Percentiles rank a stretch among this genome's conserved stretches.
phyloP scores from a whole-genome alignment of 169 alveolate species.

The Plasmodium sp. region DNA sequence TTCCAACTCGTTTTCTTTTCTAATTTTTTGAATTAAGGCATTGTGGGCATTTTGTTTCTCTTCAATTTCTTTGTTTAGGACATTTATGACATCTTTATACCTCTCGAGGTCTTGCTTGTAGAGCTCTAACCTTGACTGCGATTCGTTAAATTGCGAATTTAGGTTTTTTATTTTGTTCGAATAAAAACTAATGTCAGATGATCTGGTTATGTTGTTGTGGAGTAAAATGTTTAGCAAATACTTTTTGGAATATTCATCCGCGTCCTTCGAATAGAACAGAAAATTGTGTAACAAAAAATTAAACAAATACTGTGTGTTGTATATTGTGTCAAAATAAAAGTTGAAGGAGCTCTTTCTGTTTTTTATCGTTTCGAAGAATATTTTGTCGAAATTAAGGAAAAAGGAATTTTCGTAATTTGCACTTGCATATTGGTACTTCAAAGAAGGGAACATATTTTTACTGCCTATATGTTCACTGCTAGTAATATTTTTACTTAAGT shows the following conservation, averaged over 20 bases:
- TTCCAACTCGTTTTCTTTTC: constrained; percentile 74
- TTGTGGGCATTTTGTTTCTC: constrained; percentile 72
- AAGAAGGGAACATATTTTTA: constrained; percentile 39
- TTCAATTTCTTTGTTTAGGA: constrained; percentile 73
- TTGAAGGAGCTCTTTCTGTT: constrained; percentile 74
- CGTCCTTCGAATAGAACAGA: constrained; percentile 74
- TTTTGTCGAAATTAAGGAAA: constrained; percentile 72
- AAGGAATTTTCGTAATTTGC: constrained; percentile 75
- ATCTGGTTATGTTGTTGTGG: constrained; percentile 73
- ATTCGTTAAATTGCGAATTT: constrained; percentile 73
- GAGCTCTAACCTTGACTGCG: constrained; percentile 73
- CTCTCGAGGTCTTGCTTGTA: constrained; percentile 76
- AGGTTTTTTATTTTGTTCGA: constrained; percentile 74
- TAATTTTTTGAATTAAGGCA: constrained; percentile 66
- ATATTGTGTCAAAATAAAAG: constrained; percentile 75
- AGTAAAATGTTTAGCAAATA: constrained; percentile 68
- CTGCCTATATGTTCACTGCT: constrained; percentile 54
- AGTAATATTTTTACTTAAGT: constrained; percentile 28
- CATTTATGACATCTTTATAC: constrained; percentile 75
- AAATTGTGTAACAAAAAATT: constrained; percentile 74
- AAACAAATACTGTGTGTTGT: constrained; percentile 73
- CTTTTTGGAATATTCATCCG: constrained; percentile 76
- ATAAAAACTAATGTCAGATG: constrained; percentile 75
- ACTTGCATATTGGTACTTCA: constrained; percentile 61
- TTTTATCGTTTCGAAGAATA: constrained; percentile 73